Evolutionary conservation across 2,329 filamentous ascomycete species (phyloP), one percentile per base, ranked within the genome.

Genomic region (Colletotrichum somersetense): DNA sequence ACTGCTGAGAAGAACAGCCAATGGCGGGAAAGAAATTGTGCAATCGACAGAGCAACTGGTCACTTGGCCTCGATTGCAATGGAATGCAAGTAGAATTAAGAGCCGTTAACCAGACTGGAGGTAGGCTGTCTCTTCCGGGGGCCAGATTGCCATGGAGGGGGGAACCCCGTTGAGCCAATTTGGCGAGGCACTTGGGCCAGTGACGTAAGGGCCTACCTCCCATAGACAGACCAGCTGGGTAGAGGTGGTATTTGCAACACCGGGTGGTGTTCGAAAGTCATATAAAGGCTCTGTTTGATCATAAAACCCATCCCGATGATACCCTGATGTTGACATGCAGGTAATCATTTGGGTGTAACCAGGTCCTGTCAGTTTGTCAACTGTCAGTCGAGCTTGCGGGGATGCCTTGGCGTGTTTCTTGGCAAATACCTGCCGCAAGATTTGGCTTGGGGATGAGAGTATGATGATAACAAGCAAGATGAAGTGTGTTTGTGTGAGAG

Each of bases 1-100:
- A 20, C 26, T 35, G 8, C 38, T 23, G 59, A 48, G 48, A 16
- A 42, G 20, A 56, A 55, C 26, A 55, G 40, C 30, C 66, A 55
- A 59, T 35, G 16, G 40, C 50, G 23, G 55, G 40, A 44, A 48
- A 42, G 30, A 6, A 20, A 14, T 46, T 26, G 26, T 50, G 48
- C 48, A 35, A 70, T 72, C 64, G 55, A 70, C 70, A 59, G 70
- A 69, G 66, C 66, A 70, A 69, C 66, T 61, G 61, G 70, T 53
- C 65, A 57, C 52, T 68, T 62, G 64, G 68, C 53, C 53, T 52
- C 44, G 20, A n/a, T 40, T 26, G 23, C 53, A 33, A 48, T 69
- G 66, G 59, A 40, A 69, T 56, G 66, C 48, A 69, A 50, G n/a
- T 55, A 14, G 55, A 20, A 61, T 59, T 18, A 44, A 59, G 11